phyloP scores from a whole-genome alignment of 352 stramenopile genomes.

The Pythium monospermum region DNA sequence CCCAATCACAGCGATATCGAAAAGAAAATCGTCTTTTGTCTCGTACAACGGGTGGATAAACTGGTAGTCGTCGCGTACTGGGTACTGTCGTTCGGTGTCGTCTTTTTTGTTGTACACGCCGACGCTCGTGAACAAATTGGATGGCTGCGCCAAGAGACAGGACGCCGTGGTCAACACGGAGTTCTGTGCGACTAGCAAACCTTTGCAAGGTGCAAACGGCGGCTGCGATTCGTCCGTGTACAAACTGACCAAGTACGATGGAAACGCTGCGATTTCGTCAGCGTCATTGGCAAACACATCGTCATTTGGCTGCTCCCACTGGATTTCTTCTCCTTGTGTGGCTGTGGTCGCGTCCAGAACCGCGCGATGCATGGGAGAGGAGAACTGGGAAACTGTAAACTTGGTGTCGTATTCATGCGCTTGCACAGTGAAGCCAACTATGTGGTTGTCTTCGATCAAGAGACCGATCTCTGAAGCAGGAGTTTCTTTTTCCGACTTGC shows the following conservation, averaged over 20 bases:
- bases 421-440: conserved; percentile 15
- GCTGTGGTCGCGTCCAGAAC: conserved; percentile 15
- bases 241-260: conserved; percentile 5
- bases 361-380: background rate
- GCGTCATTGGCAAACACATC: conserved; percentile 7
- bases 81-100: background rate
- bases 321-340: background rate
- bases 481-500: too few species aligned
- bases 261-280: background rate
- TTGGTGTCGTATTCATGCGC: background rate
- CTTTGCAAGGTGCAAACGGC: background rate
- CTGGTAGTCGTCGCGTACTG: conserved; percentile 7
- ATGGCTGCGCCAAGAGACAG: conserved; percentile 1
- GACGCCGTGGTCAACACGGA: conserved; percentile 25
- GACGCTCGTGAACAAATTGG: background rate
- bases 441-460: background rate
- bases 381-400: conserved; percentile 5
- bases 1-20: conserved; percentile 14
- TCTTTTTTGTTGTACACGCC: background rate
- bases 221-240: background rate
- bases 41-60: conserved; percentile 12
- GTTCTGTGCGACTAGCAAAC: conserved; percentile 17
- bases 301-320: background rate
- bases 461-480: conserved; percentile 4
- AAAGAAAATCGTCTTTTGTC: conserved; percentile 1